Percentiles rank a stretch among this genome's conserved stretches.
These are phyloP conservation scores for Plasmodium ovale DNA, from an alignment of 169 alveolate genomes.

Conservation along the genomic window DNA sequence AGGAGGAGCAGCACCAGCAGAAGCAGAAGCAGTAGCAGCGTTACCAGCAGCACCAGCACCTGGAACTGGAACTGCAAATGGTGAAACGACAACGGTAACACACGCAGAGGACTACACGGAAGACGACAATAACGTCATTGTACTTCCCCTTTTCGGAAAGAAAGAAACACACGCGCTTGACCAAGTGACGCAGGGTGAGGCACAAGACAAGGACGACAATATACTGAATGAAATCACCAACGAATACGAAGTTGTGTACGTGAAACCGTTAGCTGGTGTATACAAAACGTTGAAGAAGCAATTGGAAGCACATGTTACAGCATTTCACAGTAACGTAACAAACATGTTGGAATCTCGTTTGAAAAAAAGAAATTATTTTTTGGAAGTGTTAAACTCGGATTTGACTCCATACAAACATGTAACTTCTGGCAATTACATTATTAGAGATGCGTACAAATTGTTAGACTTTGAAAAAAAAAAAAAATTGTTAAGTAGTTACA, in stretches of 20 bases:
- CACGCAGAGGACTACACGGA: neutral
- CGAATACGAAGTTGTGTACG: slow-evolving; percentile 9
- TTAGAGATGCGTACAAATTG: slow-evolving; percentile 40
- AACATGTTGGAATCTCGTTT: slow-evolving; percentile 5
- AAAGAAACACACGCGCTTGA: neutral
- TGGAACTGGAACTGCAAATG: neutral
- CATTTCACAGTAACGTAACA: slow-evolving; percentile 5
- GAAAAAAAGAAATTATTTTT: slow-evolving; percentile 35
- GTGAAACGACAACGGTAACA: neutral
- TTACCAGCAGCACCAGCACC: neutral
- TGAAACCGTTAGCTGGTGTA: slow-evolving; percentile 24
- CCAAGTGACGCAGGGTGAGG: slow-evolving; percentile 18
- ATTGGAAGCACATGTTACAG: neutral
- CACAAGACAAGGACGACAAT: neutral
- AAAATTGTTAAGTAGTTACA: slow-evolving; percentile 10
- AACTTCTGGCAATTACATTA: slow-evolving; percentile 14
- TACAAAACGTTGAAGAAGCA: slow-evolving; percentile 38
- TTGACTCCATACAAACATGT: slow-evolving; percentile 17
- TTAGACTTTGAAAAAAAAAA: slow-evolving; percentile 28
- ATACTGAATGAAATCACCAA: neutral
- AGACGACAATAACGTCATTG: slow-evolving; percentile 14
- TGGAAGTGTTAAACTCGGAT: slow-evolving; percentile 9
- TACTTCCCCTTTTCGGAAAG: neutral
- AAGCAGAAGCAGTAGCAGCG: neutral
- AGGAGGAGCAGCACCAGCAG: neutral